phyloP scores from a whole-genome alignment of 257 asterid species.

The Gardenia jasminoides region DNA sequence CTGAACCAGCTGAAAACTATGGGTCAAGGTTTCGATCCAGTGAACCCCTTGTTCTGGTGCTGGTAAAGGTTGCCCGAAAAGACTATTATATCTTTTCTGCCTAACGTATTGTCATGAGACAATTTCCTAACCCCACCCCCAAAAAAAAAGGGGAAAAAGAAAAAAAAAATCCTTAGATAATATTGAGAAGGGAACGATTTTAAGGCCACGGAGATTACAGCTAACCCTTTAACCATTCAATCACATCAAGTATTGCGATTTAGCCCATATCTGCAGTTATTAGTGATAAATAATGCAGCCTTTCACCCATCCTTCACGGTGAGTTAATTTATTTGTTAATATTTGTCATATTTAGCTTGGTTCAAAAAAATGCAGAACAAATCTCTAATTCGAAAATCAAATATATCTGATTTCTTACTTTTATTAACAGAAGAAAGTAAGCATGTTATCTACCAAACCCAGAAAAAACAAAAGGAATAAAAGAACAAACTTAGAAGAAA shows the following conservation, averaged over 20 bases:
- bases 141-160: too few relatives aligned
- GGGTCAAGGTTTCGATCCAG: not conserved
- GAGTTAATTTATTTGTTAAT: not conserved
- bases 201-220: not conserved
- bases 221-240: not conserved
- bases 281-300: not conserved
- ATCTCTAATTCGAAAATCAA: not conserved
- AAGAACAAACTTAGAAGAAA: not conserved
- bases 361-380: too few relatives aligned
- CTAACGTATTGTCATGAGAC: too few relatives aligned
- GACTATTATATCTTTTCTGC: not conserved
- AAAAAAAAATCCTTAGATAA: too few relatives aligned
- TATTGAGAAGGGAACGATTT: too few relatives aligned
- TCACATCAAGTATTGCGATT: not conserved
- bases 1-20: not conserved
- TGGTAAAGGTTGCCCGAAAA: not conserved
- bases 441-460: too few relatives aligned
- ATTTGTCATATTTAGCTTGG: not conserved
- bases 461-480: too few relatives aligned
- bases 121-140: too few relatives aligned
- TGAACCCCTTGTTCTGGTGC: not conserved
- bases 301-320: not conserved
- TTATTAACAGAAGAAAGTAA: not conserved
- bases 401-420: not conserved
- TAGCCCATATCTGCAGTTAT: not conserved